Base-by-base conservation (phyloP, 345 rosid genomes). In the Hibiscus tridactylites region DNA sequence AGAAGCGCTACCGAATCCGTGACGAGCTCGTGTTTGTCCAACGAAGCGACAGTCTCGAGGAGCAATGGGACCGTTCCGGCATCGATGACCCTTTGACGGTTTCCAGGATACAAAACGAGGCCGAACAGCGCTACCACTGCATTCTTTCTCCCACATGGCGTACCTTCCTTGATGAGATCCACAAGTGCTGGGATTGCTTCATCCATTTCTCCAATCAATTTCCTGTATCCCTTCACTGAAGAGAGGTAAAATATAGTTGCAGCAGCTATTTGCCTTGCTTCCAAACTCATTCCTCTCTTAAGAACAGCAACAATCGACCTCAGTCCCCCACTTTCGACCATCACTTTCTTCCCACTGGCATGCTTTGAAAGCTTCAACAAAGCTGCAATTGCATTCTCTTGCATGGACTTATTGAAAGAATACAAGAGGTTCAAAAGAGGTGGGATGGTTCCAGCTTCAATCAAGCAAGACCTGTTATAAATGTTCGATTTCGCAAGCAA, bases 181-280 rank as follows among this genome's bases (percentile, higher is more conserved):
- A 81, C 79, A 4, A 93, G 84, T 33, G 82, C 85, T 0, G 92
- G 81, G 81, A 90, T 74, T 26, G 89, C 79, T 5, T 83, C 86
- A 0, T 86, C 76, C 37, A 76, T 74, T 78, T 90, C 97, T 10
- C 96, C 90, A 1, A 92, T 86, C 61, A 80, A 1, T 80, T 74
- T 85, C 63, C 82, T 83, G 76, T 83, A 80, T 13, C 81, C 84
- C 60, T 87, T 82, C 21, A 84, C 86, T 5, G 92, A 86, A 60
- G 96, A 84, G 1, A 93, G 85, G 78, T 88, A 90, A 59, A 89
- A 89, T 17, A 88, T 71, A n/a, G 91, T 75, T 19, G 97, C 93
- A 1, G 98, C 93, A 0, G 96, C 88, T 6, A 47, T 79, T 70
- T 89, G 81, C 78, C 78, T 82, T 1, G 90, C 84, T 82, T 93